Evolutionary conservation across 352 stramenopile genomes (phyloP).

Genomic region (Phytophthora cryptogea): DNA sequence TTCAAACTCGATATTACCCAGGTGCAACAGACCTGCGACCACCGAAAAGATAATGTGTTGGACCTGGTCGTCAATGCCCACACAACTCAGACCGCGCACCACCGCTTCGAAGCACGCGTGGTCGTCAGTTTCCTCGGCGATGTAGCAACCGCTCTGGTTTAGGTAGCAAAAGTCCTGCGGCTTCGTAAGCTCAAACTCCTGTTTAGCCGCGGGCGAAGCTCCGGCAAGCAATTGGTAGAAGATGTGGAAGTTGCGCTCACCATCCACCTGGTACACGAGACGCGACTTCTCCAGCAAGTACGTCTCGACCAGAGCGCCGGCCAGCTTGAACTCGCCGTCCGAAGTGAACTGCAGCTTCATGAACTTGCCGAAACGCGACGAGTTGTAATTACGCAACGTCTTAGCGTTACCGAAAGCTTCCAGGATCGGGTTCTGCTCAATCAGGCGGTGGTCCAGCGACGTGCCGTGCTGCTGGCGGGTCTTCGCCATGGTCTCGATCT

Average conservation of each 20-base stretch:
- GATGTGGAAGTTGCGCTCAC: conserved; percentile 95
- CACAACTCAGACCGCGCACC: conserved; percentile 71
- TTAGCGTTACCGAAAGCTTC: conserved; percentile 96
- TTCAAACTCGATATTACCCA: conserved; percentile 96
- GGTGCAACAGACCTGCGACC: conserved; percentile 93
- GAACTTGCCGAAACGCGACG: conserved; percentile 95
- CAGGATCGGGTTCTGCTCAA: conserved; percentile 93
- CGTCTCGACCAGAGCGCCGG: conserved; percentile 87
- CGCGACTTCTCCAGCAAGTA: conserved; percentile 90
- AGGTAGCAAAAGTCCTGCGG: conserved; percentile 93
- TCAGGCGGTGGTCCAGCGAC: conserved; percentile 82
- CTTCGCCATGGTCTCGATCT: conserved; percentile 67
- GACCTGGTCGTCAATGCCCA: conserved; percentile 71
- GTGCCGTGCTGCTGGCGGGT: conserved; percentile 58
- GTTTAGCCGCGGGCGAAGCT: conserved; percentile 50
- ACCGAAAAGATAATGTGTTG: conserved; percentile 92
- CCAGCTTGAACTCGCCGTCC: conserved; percentile 83
- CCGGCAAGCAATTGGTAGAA: conserved; percentile 93
- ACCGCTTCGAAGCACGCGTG: conserved; percentile 77
- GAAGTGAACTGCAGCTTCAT: conserved; percentile 95
- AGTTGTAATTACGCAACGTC: conserved; percentile 96
- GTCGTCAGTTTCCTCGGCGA: conserved; percentile 93
- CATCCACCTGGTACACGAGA: conserved; percentile 88
- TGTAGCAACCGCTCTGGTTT: conserved; percentile 93
- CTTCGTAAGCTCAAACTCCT: conserved; percentile 72